phyloP scores from a whole-genome alignment of 306 rosid genomes.

The Trichosanthes cucumerina region DNA sequence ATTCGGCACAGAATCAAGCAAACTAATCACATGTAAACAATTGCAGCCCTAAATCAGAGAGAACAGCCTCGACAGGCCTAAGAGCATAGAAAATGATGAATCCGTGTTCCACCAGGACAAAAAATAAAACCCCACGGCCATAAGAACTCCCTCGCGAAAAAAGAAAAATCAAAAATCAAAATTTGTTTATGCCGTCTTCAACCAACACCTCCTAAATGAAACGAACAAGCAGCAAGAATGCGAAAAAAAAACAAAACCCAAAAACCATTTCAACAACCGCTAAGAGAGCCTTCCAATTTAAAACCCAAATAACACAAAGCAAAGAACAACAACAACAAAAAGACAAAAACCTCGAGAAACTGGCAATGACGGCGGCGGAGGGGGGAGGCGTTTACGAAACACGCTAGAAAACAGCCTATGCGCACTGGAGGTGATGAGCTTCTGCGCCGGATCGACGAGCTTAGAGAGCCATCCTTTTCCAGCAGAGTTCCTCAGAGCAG shows the following conservation, averaged over 20 bases:
- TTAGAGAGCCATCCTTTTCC: constrained; percentile 67
- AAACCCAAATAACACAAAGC: background rate
- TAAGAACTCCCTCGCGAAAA: background rate
- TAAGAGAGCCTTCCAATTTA: background rate
- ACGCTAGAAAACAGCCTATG: constrained; percentile 61
- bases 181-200: background rate
- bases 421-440: constrained; percentile 53
- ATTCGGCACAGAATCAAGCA: background rate
- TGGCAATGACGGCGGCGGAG: constrained; percentile 34
- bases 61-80: background rate
- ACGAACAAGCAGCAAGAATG: background rate
- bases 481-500: constrained; percentile 39
- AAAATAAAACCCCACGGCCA: background rate
- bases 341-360: constrained; percentile 3
- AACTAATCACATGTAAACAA: background rate
- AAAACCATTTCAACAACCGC: background rate
- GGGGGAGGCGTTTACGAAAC: constrained; percentile 53
- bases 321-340: background rate
- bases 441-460: constrained; percentile 87
- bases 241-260: background rate
- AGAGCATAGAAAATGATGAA: background rate
- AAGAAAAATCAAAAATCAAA: background rate
- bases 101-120: background rate
- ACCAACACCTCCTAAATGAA: background rate
- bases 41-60: background rate